These are phyloP conservation scores for Bryoglossum gracile DNA, from an alignment of 495 filamentous ascomycete genomes.

Conservation along the genomic window DNA sequence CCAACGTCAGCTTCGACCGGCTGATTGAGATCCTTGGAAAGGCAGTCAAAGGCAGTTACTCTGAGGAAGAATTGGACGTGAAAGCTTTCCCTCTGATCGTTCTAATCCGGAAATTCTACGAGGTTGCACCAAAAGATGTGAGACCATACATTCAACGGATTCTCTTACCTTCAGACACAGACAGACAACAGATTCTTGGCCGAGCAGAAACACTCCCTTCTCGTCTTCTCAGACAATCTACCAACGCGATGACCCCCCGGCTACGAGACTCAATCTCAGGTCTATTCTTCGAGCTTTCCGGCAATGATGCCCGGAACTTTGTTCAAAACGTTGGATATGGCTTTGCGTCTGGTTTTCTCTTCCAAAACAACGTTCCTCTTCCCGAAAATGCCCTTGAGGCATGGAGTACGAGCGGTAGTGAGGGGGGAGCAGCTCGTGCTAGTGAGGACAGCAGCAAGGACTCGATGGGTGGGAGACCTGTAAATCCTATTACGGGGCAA, in stretches of 20 bases:
- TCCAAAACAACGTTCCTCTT: conserved; percentile 70
- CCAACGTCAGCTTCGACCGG: conserved; percentile 54
- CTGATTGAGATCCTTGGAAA: conserved; percentile 68
- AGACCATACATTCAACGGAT: conserved; percentile 54
- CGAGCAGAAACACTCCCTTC: conserved; percentile 66
- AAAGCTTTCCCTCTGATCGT: conserved; percentile 63
- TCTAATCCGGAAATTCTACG: conserved; percentile 62
- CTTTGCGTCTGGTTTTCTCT: conserved; percentile 82
- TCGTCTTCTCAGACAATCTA: conserved; percentile 71
- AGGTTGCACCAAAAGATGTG: conserved; percentile 58
- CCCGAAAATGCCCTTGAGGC: conserved; percentile 59
- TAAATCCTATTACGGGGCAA: conserved; percentile 93
- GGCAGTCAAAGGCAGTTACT: conserved; percentile 51
- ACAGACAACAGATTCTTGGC: conserved; percentile 75
- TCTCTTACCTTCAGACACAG: conserved; percentile 70
- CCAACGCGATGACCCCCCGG: conserved; percentile 58
- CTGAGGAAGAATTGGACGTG: conserved; percentile 59
- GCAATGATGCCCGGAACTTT: conserved; percentile 61
- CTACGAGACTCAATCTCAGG: conserved; percentile 68
- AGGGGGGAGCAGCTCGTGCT: conserved; percentile 15
- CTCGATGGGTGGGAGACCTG: conserved; percentile 1
- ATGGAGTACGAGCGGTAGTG: conserved; percentile 34
- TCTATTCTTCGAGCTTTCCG: conserved; percentile 81
- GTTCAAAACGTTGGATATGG: conserved; percentile 86
- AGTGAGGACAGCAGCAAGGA: conserved; percentile 26